phyloP scores from a whole-genome alignment of 352 stramenopile genomes.

The Pythium scleroteichum region DNA sequence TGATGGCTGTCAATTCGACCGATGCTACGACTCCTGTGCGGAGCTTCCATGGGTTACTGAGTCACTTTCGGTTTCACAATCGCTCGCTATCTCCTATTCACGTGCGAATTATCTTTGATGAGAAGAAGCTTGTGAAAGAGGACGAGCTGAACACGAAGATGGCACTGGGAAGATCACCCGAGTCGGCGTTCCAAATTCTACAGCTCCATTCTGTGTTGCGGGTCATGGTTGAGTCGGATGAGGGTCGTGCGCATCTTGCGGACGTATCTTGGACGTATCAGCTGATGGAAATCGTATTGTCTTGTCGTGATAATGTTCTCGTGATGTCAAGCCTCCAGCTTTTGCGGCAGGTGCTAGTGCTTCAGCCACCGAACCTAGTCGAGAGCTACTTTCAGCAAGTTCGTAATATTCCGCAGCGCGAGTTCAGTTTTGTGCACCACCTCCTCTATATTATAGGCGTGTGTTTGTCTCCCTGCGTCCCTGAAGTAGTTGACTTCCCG shows the following conservation, averaged over 20 bases:
- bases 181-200: slow-evolving; percentile 4
- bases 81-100: slow-evolving; percentile 91
- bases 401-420: too few species aligned
- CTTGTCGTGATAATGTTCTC: neutral
- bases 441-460: slow-evolving; percentile 16
- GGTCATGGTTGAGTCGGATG: slow-evolving; percentile 21
- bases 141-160: neutral
- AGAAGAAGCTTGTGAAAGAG: slow-evolving; percentile 43
- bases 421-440: slow-evolving; percentile 9
- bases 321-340: slow-evolving; percentile 24
- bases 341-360: slow-evolving; percentile 12
- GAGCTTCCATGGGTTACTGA: slow-evolving; percentile 80
- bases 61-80: slow-evolving; percentile 89
- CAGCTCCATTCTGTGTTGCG: slow-evolving; percentile 25
- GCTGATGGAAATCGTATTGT: slow-evolving; percentile 23
- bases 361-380: slow-evolving; percentile 4
- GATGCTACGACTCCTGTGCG: slow-evolving; percentile 15
- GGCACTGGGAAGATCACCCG: neutral
- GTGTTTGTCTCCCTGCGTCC: slow-evolving; percentile 1
- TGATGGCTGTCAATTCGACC: slow-evolving; percentile 6
- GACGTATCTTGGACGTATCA: slow-evolving; percentile 22
- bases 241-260: slow-evolving; percentile 22
- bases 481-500: neutral
- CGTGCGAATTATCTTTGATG: slow-evolving; percentile 89
- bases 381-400: neutral